Percentiles rank a stretch among this genome's conserved stretches.
Evolutionary conservation across 805 yeast genomes (phyloP).

Genomic region (Cyberlindnera euphorbiiphila): DNA sequence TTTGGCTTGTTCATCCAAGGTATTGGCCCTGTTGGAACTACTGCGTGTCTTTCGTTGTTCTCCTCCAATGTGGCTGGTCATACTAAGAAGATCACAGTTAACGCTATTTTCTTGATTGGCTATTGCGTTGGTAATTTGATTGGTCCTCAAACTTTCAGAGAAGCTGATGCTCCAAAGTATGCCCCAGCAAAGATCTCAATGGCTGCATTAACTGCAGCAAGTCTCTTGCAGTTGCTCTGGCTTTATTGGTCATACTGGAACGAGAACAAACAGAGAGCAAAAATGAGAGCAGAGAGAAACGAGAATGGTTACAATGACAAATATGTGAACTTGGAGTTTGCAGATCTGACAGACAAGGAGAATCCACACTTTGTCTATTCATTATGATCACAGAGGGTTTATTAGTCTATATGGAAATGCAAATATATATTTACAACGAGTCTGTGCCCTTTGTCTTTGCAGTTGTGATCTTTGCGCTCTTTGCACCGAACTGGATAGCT

Average conservation of each 20-base stretch:
- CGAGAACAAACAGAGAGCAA: constrained; percentile 6
- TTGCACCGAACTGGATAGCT: constrained; percentile 96
- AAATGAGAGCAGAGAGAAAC: constrained; percentile 1
- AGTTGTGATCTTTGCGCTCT: constrained; percentile 84
- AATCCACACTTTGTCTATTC: too few species aligned
- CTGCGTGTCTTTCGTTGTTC: constrained; percentile 11
- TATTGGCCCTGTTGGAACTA: constrained; percentile 7
- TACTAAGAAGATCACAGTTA: too few species aligned
- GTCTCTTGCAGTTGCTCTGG: background rate
- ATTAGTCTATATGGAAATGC: too few species aligned
- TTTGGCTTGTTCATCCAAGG: constrained; percentile 29
- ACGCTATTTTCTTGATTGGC: too few species aligned
- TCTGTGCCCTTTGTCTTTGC: constrained; percentile 79
- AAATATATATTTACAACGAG: constrained; percentile 27
- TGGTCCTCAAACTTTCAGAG: constrained; percentile 62
- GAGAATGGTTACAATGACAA: background rate
- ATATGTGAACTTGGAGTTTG: constrained; percentile 26
- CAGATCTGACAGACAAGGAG: constrained; percentile 44
- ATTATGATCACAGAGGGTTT: too few species aligned
- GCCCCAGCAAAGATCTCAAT: constrained; percentile 16
- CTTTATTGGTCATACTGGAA: constrained; percentile 7
- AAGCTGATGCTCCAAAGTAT: constrained; percentile 54
- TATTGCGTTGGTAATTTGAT: too few species aligned
- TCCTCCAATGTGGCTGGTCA: constrained; percentile 23
- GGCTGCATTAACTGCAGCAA: constrained; percentile 1